A percentile compares a stretch with the other conserved stretches of the same genome.
Evolutionary conservation across 2,329 filamentous ascomycete genomes (phyloP).

Genomic region (Fusarium albosuccineum): DNA sequence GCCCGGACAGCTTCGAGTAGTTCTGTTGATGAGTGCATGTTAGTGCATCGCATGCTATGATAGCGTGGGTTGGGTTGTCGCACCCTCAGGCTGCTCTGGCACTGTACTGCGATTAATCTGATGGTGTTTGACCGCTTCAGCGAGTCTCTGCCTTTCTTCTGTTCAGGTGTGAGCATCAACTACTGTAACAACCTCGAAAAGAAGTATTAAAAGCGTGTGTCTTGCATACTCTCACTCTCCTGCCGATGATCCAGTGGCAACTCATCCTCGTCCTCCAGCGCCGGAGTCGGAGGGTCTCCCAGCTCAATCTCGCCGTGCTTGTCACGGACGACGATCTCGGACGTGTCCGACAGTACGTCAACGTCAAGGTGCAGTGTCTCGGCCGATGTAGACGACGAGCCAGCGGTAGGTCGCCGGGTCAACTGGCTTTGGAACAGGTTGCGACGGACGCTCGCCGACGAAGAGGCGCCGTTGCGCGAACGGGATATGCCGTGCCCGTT

Average conservation of each 20-base stretch:
- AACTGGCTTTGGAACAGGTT: conserved; percentile 73
- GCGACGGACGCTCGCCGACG: conserved; percentile 44
- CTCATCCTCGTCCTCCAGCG: conserved; percentile 67
- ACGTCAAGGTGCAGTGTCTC: conserved; percentile 65
- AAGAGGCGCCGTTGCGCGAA: conserved; percentile 36
- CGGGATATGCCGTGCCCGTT: conserved; percentile 36
- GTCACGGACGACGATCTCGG: conserved; percentile 73
- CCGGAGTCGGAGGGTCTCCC: conserved; percentile 66
- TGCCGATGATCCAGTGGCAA: conserved; percentile 68
- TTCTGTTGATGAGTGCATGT: conserved; percentile 60
- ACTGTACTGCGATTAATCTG: conserved; percentile 66
- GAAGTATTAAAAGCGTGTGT: not conserved
- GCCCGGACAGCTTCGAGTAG: conserved; percentile 77
- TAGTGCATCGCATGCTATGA: conserved; percentile 20
- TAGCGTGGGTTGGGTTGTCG: conserved; percentile 34
- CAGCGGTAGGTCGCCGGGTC: conserved; percentile 67
- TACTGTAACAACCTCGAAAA: not conserved
- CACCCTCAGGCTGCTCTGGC: conserved; percentile 76
- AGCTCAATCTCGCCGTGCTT: conserved; percentile 73
- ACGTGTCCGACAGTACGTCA: conserved; percentile 59
- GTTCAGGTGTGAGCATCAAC: conserved; percentile 15
- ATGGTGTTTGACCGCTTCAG: conserved; percentile 73
- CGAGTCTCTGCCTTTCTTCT: conserved; percentile 72
- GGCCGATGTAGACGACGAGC: conserved; percentile 53
- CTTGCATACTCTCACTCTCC: conserved; percentile 66